Conservation (phyloP, 2,329 filamentous ascomycete genomes). For the Thielaviopsis musarum region DNA sequence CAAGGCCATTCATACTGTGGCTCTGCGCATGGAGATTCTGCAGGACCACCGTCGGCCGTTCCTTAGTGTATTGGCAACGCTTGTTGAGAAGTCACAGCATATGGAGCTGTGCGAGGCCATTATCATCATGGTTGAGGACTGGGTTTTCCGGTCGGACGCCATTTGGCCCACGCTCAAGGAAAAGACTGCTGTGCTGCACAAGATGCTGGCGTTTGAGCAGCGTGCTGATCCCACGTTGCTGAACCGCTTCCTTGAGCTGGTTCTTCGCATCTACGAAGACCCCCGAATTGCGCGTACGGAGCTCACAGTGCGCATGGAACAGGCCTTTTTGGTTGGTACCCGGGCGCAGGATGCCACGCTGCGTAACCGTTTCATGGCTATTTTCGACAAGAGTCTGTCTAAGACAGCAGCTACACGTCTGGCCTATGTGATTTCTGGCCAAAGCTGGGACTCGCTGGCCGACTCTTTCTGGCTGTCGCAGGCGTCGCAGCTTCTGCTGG, state of each 20-base stretch:
- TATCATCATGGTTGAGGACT: slow-evolving; percentile 79
- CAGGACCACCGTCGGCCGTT: slow-evolving; percentile 86
- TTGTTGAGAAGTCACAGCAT: slow-evolving; percentile 90
- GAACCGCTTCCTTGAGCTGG: slow-evolving; percentile 83
- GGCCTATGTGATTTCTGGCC: slow-evolving; percentile 73
- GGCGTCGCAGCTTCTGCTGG: slow-evolving; percentile 81
- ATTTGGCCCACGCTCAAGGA: slow-evolving; percentile 96
- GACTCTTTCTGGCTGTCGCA: slow-evolving; percentile 97
- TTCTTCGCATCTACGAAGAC: slow-evolving; percentile 96
- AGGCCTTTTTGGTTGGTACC: slow-evolving; percentile 92
- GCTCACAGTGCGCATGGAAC: slow-evolving; percentile 90
- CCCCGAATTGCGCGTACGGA: slow-evolving; percentile 90
- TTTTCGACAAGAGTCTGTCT: slow-evolving; percentile 91
- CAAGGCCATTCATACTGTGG: slow-evolving; percentile 86
- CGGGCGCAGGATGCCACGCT: slow-evolving; percentile 87
- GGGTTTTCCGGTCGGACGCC: slow-evolving; percentile 91
- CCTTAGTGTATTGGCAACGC: slow-evolving; percentile 80
- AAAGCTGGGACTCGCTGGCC: slow-evolving; percentile 91
- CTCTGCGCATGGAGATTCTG: slow-evolving; percentile 79
- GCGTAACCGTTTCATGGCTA: slow-evolving; percentile 90
- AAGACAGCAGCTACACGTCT: slow-evolving; percentile 78
- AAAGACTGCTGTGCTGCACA: slow-evolving; percentile 96
- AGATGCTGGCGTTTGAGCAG: slow-evolving; percentile 93
- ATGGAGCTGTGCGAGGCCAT: slow-evolving; percentile 81
- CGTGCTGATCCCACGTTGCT: slow-evolving; percentile 69